phyloP scores from a whole-genome alignment of 805 yeast species.

The Candida ponderosae region DNA sequence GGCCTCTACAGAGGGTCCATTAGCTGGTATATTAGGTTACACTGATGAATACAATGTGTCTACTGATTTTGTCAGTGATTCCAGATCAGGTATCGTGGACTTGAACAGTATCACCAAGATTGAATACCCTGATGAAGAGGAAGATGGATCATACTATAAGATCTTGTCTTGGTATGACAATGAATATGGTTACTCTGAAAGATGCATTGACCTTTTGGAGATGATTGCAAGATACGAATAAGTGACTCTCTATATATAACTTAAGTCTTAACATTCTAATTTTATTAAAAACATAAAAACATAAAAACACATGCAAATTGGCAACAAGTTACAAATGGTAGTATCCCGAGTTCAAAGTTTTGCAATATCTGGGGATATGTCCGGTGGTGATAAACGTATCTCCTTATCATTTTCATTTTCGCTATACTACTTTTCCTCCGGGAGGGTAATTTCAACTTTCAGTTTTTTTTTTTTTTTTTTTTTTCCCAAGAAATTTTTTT shows the following conservation, averaged over 20 bases:
- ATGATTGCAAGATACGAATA: constrained; percentile 36
- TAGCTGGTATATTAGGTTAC: constrained; percentile 61
- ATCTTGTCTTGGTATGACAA: constrained; percentile 69
- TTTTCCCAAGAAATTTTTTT: too few relatives aligned
- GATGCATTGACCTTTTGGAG: constrained; percentile 66
- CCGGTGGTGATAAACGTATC: too few relatives aligned
- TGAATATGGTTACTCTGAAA: constrained; percentile 70
- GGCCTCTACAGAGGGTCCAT: constrained; percentile 45
- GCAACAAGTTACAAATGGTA: too few relatives aligned
- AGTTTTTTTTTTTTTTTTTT: too few relatives aligned
- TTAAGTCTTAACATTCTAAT: not conserved
- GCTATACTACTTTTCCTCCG: too few relatives aligned
- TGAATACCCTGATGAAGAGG: constrained; percentile 11
- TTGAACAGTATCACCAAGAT: constrained; percentile 57
- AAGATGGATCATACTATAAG: constrained; percentile 33
- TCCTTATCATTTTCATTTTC: too few relatives aligned
- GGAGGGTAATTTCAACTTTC: too few relatives aligned
- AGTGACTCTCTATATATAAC: constrained; percentile 4
- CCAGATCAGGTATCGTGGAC: constrained; percentile 60
- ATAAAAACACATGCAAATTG: too few relatives aligned
- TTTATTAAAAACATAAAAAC: not conserved
- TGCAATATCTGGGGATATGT: too few relatives aligned
- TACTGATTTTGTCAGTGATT: constrained; percentile 57
- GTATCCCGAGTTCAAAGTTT: too few relatives aligned
- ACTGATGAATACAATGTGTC: constrained; percentile 67